Evolutionary conservation across 2,329 filamentous ascomycete genomes (phyloP).

Genomic region (Phialophora tarda): DNA sequence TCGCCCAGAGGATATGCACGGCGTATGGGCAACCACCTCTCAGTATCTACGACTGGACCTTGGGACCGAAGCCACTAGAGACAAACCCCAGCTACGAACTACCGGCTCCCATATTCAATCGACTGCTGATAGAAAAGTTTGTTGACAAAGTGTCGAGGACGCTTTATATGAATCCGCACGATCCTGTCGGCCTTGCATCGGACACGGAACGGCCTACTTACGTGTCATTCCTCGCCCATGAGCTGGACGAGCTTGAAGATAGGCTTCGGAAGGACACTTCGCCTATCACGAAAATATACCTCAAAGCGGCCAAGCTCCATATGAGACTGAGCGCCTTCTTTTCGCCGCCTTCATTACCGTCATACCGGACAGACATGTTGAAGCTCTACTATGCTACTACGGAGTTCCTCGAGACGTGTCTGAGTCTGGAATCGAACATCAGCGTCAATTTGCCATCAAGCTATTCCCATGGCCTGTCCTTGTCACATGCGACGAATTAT

Average conservation of each 20-base stretch:
- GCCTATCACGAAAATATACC: conserved; percentile 55
- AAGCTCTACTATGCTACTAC: conserved; percentile 54
- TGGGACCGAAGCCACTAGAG: conserved; percentile 51
- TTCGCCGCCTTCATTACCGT: conserved; percentile 53
- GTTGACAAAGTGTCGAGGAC: conserved; percentile 62
- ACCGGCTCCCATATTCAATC: conserved; percentile 57
- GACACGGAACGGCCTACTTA: conserved; percentile 53
- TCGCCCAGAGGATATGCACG: conserved; percentile 70
- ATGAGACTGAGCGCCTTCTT: conserved; percentile 58
- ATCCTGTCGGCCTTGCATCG: conserved; percentile 58
- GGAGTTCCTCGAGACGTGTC: conserved; percentile 54
- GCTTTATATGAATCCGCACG: conserved; percentile 62
- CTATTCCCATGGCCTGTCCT: conserved; percentile 47
- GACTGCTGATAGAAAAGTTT: conserved; percentile 64
- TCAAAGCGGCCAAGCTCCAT: conserved; percentile 55
- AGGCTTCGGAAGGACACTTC: conserved; percentile 51
- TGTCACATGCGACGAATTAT: conserved; percentile 64
- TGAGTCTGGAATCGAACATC: conserved; percentile 50
- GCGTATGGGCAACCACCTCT: conserved; percentile 71
- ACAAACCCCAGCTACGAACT: conserved; percentile 55
- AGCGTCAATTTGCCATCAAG: conserved; percentile 42
- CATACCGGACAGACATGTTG: conserved; percentile 54
- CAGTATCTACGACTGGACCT: conserved; percentile 65
- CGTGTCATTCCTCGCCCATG: conserved; percentile 53
- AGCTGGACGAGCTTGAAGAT: conserved; percentile 60